Evolutionary conservation across 1,139 yeast genomes (phyloP), one percentile per base, ranked within the genome.

Genomic region (Yamadazyma atmosphaerica): DNA sequence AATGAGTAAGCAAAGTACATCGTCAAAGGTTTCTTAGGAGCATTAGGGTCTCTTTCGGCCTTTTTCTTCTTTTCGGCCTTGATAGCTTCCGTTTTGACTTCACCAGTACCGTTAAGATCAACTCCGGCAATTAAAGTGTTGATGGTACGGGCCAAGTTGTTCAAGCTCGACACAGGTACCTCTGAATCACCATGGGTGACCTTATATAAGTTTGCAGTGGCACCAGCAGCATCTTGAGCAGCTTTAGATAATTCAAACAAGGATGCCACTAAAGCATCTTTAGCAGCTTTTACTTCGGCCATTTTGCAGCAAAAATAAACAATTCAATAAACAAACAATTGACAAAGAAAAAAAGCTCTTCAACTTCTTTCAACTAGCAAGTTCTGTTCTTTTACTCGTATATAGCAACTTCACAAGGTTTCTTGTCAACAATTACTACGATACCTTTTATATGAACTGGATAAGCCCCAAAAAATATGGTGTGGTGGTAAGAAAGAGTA

Each of bases 1-100:
- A 82, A 81, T 31, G 83, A 77, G 58, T 79, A 88, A 30, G 90
- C 84, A 62, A 88, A 86, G 67, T 82, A 88, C 41, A 86, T 85
- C 27, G 96, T 87, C 55, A 86, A 67, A 17, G 84, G 83, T 55
- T 77, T 78, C 62, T 76, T 79, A 35, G 84, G 83, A 32, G 83
- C 83, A 50, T 76, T 74, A 23, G 83, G 83, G 55, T 79, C 77
- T 46, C 58, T 66, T 48, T 66, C 64, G 71, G 80, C 65, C 60
- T 77, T 79, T 63, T 72, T 75, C 55, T 67, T 67, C 64, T 56
- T 69, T 42, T 56, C 62, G 30, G 55, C 52, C 26, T 57, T 50
- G 11, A 16, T n/a, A 16, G 19, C 33, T 22, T 25, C 37, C 4
- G 27, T 26, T 15, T 36, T 25, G 45, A 49, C 36, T 15, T 28